A percentile compares a stretch with the other conserved stretches of the same genome.
Evolutionary conservation across 2,329 filamentous ascomycete genomes (phyloP).

Genomic region (Teratosphaeria gauchensis): DNA sequence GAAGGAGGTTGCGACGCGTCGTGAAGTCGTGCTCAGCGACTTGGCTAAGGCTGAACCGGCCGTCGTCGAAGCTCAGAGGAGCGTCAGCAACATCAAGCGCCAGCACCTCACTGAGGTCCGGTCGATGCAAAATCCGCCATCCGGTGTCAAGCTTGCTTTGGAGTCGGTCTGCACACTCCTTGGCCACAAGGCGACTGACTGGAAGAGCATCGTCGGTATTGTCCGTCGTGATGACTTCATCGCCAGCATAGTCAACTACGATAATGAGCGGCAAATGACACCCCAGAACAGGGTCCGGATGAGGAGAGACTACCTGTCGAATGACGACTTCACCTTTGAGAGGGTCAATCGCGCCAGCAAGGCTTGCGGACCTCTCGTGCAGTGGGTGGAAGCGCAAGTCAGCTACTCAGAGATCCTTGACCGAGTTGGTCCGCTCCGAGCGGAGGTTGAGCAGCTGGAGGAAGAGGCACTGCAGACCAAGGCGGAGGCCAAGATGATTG

Average conservation of each 20-base stretch:
- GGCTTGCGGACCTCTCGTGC: constrained; percentile 90
- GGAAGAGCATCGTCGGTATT: constrained; percentile 83
- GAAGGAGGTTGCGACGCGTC: constrained; percentile 70
- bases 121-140: constrained; percentile 88
- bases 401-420: constrained; percentile 97
- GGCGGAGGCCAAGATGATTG: constrained; percentile 82
- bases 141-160: constrained; percentile 81
- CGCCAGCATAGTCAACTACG: constrained; percentile 91
- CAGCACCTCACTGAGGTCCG: constrained; percentile 95
- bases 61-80: constrained; percentile 84
- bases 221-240: constrained; percentile 94
- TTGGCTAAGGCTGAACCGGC: constrained; percentile 87
- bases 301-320: constrained; percentile 83
- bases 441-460: constrained; percentile 80
- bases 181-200: constrained; percentile 79
- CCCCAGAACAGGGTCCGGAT: constrained; percentile 71
- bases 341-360: constrained; percentile 93
- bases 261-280: constrained; percentile 94
- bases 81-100: constrained; percentile 96
- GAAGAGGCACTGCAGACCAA: constrained; percentile 85
- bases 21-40: constrained; percentile 76
- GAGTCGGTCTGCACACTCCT: constrained; percentile 95
- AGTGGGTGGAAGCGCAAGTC: constrained; percentile 95
- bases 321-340: constrained; percentile 92
- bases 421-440: constrained; percentile 80